Conservation (phyloP, 2,329 filamentous ascomycete genomes). For the Monilinia laxa region DNA sequence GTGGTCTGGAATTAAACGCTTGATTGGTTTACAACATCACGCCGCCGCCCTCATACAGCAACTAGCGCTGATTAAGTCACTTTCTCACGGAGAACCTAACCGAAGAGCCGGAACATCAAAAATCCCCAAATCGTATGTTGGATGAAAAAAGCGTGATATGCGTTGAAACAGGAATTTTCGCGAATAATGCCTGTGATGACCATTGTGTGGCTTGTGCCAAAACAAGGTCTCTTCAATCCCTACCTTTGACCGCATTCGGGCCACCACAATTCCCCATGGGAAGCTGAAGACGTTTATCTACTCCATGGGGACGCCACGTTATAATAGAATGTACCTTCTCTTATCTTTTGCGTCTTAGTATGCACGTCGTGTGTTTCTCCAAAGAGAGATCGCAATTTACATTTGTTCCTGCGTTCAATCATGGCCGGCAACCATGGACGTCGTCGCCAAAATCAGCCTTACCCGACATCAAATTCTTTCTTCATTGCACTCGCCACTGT, state of each 20-base stretch:
- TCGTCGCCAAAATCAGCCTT: conserved; percentile 22
- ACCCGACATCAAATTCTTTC: conserved; percentile 6
- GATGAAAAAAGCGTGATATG: not conserved
- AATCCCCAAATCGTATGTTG: conserved; percentile 5
- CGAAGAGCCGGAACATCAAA: conserved; percentile 22
- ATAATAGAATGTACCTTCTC: not conserved
- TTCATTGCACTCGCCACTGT: not conserved
- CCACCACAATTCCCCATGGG: not conserved
- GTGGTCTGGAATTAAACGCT: not conserved
- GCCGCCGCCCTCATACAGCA: conserved; percentile 14
- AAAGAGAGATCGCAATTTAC: conserved; percentile 2
- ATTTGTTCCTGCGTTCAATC: conserved; percentile 21
- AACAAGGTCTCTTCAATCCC: not conserved
- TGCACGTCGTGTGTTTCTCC: conserved; percentile 9
- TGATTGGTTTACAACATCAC: conserved; percentile 16
- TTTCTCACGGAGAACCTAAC: conserved; percentile 21
- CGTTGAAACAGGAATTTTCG: conserved; percentile 18
- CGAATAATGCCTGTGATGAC: conserved; percentile 13
- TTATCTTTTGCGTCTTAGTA: not conserved
- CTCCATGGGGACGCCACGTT: conserved; percentile 9
- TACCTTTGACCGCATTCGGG: not conserved
- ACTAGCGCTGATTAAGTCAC: conserved; percentile 21
- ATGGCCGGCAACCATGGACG: conserved; percentile 11
- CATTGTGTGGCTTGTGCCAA: conserved; percentile 20
- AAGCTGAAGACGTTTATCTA: conserved; percentile 6